Conservation (phyloP, 768 basidiomycete species). For the Leccinum variicolor region DNA sequence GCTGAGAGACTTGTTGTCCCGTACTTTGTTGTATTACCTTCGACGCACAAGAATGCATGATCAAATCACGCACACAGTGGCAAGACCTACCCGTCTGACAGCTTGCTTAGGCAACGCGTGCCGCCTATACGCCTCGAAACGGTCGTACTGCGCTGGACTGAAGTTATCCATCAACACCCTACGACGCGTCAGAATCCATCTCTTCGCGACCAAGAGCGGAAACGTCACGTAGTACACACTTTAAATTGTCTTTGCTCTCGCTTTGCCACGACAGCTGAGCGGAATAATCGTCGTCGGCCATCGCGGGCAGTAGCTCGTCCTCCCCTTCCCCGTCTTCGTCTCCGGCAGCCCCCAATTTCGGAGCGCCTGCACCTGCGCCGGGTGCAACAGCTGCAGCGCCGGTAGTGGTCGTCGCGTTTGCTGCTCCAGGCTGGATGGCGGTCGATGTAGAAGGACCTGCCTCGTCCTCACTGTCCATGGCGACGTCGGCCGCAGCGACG, state of each 20-base stretch:
- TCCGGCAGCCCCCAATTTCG: conserved; percentile 15
- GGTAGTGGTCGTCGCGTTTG: background rate
- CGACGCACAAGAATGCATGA: background rate
- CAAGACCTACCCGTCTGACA: conserved; percentile 62
- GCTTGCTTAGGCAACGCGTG: conserved; percentile 81
- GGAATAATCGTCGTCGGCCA: conserved; percentile 89
- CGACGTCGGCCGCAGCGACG: conserved; percentile 1
- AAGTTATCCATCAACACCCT: conserved; percentile 91
- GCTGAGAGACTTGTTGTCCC: conserved; percentile 80
- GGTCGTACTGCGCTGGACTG: conserved; percentile 77
- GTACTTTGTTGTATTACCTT: conserved; percentile 82
- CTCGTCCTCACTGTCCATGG: conserved; percentile 21
- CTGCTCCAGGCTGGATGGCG: background rate
- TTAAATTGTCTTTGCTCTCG: conserved; percentile 84
- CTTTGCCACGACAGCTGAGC: conserved; percentile 81
- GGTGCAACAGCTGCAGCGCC: background rate
- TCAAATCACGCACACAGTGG: background rate
- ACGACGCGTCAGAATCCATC: background rate
- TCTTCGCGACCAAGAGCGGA: background rate
- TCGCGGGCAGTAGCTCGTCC: conserved; percentile 75
- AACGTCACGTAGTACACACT: conserved; percentile 40
- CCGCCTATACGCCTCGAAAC: conserved; percentile 85
- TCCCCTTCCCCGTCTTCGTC: conserved; percentile 68
- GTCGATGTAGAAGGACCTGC: conserved; percentile 12
- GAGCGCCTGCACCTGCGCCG: background rate